These are phyloP conservation scores for Apiotrichum montevideense DNA, from an alignment of 1,284 basidiomycete genomes.

Conservation along the genomic window DNA sequence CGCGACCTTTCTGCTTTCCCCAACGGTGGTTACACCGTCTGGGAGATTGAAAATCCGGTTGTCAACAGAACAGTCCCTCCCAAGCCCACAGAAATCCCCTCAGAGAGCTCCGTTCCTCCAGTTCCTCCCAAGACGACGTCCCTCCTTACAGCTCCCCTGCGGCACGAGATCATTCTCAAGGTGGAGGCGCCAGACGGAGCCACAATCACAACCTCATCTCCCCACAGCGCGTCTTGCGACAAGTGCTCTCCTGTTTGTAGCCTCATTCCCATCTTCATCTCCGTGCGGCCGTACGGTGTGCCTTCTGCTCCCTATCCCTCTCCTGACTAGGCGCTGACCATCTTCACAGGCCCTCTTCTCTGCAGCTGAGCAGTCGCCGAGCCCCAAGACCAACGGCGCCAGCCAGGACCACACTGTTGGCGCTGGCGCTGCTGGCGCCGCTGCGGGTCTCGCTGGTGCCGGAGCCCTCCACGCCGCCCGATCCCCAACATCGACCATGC, in stretches of 20 bases:
- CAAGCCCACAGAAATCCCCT: not conserved
- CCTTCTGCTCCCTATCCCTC: no score
- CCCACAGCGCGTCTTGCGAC: not conserved
- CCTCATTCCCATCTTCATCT: slow-evolving; percentile 9
- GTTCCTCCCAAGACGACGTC: not conserved
- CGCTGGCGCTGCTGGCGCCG: slow-evolving; percentile 6
- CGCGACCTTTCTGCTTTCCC: slow-evolving; percentile 32
- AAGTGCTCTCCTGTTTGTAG: slow-evolving; percentile 1
- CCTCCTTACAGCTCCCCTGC: not conserved
- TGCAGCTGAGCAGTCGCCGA: slow-evolving; percentile 32
- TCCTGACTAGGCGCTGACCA: slow-evolving; percentile 10
- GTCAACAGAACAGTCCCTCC: not conserved
- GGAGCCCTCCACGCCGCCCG: not conserved
- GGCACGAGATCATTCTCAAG: slow-evolving; percentile 1
- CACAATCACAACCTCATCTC: no score
- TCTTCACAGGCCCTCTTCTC: slow-evolving; percentile 30
- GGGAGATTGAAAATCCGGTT: slow-evolving; percentile 17
- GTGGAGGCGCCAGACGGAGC: not conserved
- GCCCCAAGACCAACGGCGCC: slow-evolving; percentile 11
- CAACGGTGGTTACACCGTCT: slow-evolving; percentile 35
- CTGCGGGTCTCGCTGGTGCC: slow-evolving; percentile 5
- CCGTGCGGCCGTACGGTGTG: not conserved
- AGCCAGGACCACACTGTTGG: slow-evolving; percentile 9
- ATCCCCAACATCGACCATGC: not conserved
- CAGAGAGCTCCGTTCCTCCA: not conserved